A percentile compares a stretch with the other conserved stretches of the same genome.
Conservation (phyloP, 768 basidiomycete genomes). For the Fomitopsis pulvina region DNA sequence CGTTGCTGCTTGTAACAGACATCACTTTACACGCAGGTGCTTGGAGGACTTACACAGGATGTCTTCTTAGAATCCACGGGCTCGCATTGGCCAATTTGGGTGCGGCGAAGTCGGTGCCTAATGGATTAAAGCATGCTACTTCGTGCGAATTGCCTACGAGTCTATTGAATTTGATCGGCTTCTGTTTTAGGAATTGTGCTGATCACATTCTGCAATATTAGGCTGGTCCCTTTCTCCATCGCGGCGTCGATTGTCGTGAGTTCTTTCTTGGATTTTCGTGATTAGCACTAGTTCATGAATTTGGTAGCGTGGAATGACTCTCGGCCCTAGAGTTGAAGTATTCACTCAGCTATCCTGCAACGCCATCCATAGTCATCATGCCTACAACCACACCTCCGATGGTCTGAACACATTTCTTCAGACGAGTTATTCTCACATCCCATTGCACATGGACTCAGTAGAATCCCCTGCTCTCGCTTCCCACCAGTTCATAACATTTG, state of each 20-base stretch:
- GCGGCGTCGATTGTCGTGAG: conserved; percentile 60
- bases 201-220: conserved; percentile 19
- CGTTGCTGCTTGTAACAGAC: too few relatives aligned
- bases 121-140: too few relatives aligned
- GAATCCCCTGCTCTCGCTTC: neutral
- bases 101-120: too few relatives aligned
- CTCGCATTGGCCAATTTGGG: too few relatives aligned
- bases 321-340: conserved; percentile 74
- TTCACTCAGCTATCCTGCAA: conserved; percentile 74
- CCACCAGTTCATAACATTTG: neutral
- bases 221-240: conserved; percentile 70
- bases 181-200: too few relatives aligned
- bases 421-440: neutral
- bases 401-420: conserved; percentile 1
- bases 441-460: conserved; percentile 11
- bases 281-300: conserved; percentile 5
- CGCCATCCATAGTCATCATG: conserved; percentile 36
- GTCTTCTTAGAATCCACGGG: too few relatives aligned
- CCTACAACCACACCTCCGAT: conserved; percentile 31
- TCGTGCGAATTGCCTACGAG: too few relatives aligned
- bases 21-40: too few relatives aligned
- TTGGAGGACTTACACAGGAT: too few relatives aligned
- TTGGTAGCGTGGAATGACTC: conserved; percentile 78
- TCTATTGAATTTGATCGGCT: too few relatives aligned
- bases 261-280: conserved; percentile 7